Conservation (phyloP, 768 basidiomycete genomes). For the Serendipita vermifera region DNA sequence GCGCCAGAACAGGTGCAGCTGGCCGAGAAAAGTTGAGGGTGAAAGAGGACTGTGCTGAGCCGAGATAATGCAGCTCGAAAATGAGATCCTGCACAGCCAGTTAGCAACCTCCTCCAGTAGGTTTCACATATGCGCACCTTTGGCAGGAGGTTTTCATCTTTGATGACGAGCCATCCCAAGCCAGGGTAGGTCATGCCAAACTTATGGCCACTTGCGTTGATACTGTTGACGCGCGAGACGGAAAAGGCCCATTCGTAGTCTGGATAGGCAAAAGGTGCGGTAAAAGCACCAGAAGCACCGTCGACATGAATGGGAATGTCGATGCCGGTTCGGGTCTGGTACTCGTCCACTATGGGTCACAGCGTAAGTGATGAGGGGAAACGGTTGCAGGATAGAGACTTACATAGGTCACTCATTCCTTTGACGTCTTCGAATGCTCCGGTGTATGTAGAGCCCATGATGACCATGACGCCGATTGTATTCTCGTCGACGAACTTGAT, state of each 20-base stretch:
- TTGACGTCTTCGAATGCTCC: conserved; percentile 68
- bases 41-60: conserved; percentile 60
- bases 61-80: conserved; percentile 44
- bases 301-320: conserved; percentile 46
- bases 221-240: conserved; percentile 46
- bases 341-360: conserved; percentile 33
- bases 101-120: too few relatives aligned
- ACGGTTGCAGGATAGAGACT: background rate
- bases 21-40: conserved; percentile 50
- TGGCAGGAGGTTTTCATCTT: conserved; percentile 41
- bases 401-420: conserved; percentile 56
- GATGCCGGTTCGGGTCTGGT: conserved; percentile 34
- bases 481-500: conserved; percentile 59
- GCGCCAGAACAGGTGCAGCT: conserved; percentile 46
- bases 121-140: too few relatives aligned
- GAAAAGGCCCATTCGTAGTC: conserved; percentile 45
- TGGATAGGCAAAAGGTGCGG: conserved; percentile 51
- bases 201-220: conserved; percentile 50
- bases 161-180: conserved; percentile 56
- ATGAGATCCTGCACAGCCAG: conserved; percentile 51
- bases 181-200: conserved; percentile 45
- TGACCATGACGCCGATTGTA: conserved; percentile 55
- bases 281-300: conserved; percentile 48
- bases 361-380: background rate
- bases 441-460: conserved; percentile 41